Evolutionary conservation across 2,329 filamentous ascomycete genomes (phyloP).

Genomic region (Talaromyces sp.): DNA sequence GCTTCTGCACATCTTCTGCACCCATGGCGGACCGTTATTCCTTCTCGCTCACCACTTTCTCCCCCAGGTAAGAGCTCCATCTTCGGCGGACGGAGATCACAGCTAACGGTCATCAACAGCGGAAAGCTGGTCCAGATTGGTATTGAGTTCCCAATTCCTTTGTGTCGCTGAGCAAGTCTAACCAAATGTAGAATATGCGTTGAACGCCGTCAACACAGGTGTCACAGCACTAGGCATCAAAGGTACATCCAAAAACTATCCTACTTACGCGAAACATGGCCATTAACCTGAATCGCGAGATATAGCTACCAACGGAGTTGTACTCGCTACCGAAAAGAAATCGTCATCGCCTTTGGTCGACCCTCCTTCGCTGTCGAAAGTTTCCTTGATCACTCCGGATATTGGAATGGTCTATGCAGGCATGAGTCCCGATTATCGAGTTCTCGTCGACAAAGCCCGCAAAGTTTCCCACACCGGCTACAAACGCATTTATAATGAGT

Average conservation of each 20-base stretch:
- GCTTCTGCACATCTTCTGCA: conserved; percentile 16
- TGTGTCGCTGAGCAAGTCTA: conserved; percentile 10
- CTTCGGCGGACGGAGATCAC: conserved; percentile 10
- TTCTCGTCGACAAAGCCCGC: conserved; percentile 93
- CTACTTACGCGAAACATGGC: background rate
- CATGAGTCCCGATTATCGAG: conserved; percentile 98
- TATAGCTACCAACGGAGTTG: conserved; percentile 93
- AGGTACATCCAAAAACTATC: conserved; percentile 51
- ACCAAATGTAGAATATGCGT: conserved; percentile 75
- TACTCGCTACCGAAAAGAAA: conserved; percentile 99
- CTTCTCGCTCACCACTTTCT: conserved; percentile 99
- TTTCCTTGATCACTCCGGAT: conserved; percentile 96
- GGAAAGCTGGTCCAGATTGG: conserved; percentile 99
- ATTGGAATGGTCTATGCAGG: conserved; percentile 99
- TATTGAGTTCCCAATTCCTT: conserved; percentile 32
- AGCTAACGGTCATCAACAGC: conserved; percentile 54
- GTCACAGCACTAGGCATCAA: conserved; percentile 98
- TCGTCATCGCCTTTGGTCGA: conserved; percentile 96
- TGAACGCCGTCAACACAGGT: conserved; percentile 98
- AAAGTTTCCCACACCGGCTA: conserved; percentile 98
- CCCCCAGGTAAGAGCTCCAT: conserved; percentile 71
- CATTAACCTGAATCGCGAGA: background rate
- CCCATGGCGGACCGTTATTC: conserved; percentile 97
- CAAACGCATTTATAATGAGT: conserved; percentile 99
- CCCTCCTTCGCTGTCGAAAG: conserved; percentile 88